phyloP scores from a whole-genome alignment of 169 alveolate species.

The Pseudocohnilembus persalinus region DNA sequence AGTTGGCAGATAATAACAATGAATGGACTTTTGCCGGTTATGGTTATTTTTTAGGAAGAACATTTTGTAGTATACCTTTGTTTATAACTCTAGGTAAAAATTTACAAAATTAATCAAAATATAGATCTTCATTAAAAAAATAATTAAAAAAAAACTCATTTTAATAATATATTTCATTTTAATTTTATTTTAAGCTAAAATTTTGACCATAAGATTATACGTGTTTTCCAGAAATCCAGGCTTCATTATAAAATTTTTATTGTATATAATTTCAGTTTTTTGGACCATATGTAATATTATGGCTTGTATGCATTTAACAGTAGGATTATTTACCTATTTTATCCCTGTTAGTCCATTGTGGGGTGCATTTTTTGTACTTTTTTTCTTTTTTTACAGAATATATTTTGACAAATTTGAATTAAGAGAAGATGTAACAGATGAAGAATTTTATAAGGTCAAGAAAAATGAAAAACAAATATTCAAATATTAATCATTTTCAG shows the following conservation, averaged over 20 bases:
- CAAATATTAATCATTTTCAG: not conserved
- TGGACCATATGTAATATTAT: not conserved
- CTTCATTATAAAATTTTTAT: not conserved
- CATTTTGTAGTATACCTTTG: not conserved
- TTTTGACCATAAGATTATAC: not conserved
- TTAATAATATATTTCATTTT: too few relatives aligned
- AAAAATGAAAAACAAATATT: not conserved
- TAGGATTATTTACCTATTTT: not conserved
- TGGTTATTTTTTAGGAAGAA: not conserved
- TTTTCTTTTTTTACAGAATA: not conserved
- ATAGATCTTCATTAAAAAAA: too few relatives aligned
- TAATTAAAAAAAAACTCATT: too few relatives aligned
- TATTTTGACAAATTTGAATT: not conserved
- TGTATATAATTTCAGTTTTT: not conserved
- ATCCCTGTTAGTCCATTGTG: not conserved
- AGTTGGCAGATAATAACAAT: not conserved
- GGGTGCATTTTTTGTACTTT: not conserved
- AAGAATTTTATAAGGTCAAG: not conserved
- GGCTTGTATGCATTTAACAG: not conserved
- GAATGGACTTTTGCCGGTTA: not conserved
- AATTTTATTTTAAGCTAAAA: not conserved
- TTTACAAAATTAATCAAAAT: too few relatives aligned
- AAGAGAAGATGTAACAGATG: not conserved
- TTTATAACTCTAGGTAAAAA: not conserved
- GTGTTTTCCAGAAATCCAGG: not conserved